These are phyloP conservation scores for Colletotrichum tropicale DNA, from an alignment of 2,329 filamentous ascomycete genomes.

Conservation along the genomic window DNA sequence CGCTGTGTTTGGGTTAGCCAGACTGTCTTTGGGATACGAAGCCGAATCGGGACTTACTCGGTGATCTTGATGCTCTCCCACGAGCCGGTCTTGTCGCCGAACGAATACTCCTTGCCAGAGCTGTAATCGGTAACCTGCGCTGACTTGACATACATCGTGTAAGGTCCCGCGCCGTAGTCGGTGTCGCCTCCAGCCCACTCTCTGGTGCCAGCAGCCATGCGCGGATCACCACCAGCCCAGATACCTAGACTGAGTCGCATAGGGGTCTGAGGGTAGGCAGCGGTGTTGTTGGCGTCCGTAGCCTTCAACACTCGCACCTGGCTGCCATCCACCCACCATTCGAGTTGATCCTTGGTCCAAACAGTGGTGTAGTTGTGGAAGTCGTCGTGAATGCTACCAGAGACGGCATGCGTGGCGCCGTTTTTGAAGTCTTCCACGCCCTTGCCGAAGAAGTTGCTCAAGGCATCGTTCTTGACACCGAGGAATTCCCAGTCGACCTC, in stretches of 20 bases:
- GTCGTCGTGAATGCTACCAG: slow-evolving; percentile 59
- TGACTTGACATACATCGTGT: slow-evolving; percentile 75
- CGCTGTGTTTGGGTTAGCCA: slow-evolving; percentile 39
- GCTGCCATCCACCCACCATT: slow-evolving; percentile 73
- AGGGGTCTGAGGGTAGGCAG: slow-evolving; percentile 77
- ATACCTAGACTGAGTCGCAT: slow-evolving; percentile 73
- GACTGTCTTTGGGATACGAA: neutral
- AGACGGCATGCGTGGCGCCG: slow-evolving; percentile 61
- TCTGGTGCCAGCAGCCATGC: slow-evolving; percentile 60
- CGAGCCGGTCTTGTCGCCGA: slow-evolving; percentile 63
- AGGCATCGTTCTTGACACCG: slow-evolving; percentile 67
- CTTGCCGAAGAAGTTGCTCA: slow-evolving; percentile 83
- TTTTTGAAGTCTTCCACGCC: slow-evolving; percentile 68
- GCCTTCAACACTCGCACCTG: slow-evolving; percentile 68
- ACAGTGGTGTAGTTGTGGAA: slow-evolving; percentile 79
- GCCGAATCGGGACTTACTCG: neutral
- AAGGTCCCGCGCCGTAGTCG: slow-evolving; percentile 70
- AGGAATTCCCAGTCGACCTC: slow-evolving; percentile 90
- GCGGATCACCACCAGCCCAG: slow-evolving; percentile 66
- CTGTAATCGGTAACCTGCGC: slow-evolving; percentile 61
- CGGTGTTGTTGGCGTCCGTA: slow-evolving; percentile 63
- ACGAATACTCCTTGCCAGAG: slow-evolving; percentile 69
- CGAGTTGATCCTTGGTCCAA: slow-evolving; percentile 71
- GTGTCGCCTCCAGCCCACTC: slow-evolving; percentile 75
- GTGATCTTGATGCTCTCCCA: slow-evolving; percentile 67